These are phyloP conservation scores for Vinca minor DNA, from an alignment of 257 asterid genomes.

Conservation along the genomic window DNA sequence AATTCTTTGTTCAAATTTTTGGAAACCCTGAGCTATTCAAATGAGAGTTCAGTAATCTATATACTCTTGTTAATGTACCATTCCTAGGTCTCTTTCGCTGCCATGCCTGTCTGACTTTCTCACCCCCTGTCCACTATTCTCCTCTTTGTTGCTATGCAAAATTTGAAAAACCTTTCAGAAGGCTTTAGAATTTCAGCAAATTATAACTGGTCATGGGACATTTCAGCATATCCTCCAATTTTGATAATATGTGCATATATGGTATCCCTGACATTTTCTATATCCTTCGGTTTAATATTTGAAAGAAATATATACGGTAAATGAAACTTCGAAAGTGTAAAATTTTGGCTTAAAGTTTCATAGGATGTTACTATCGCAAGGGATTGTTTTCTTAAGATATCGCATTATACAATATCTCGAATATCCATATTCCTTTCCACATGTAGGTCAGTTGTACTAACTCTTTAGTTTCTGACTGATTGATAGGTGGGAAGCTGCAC, in stretches of 20 bases:
- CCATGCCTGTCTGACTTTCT: not conserved
- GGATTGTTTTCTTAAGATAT: not conserved
- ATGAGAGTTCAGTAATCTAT: too few relatives aligned
- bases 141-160: too few relatives aligned
- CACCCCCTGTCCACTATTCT: not conserved
- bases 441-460: not conserved
- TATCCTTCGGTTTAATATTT: not conserved
- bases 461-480: not conserved
- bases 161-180: too few relatives aligned
- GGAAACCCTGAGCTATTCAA: too few relatives aligned
- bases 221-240: not conserved
- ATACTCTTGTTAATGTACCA: too few relatives aligned
- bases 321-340: not conserved
- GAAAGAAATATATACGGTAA: not conserved
- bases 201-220: too few relatives aligned
- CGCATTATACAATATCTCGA: not conserved
- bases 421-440: not conserved
- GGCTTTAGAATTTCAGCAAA: too few relatives aligned
- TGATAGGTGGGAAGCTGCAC: constrained; percentile 80
- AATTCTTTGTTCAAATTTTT: too few relatives aligned
- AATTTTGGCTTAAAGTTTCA: not conserved
- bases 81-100: not conserved
- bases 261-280: too few relatives aligned
- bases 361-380: too few relatives aligned
- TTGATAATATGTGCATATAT: too few relatives aligned